Percentiles rank a stretch among this genome's conserved stretches.
These are phyloP conservation scores for Pleodorina starrii DNA, from an alignment of 139 green algal species.

Conservation along the genomic window DNA sequence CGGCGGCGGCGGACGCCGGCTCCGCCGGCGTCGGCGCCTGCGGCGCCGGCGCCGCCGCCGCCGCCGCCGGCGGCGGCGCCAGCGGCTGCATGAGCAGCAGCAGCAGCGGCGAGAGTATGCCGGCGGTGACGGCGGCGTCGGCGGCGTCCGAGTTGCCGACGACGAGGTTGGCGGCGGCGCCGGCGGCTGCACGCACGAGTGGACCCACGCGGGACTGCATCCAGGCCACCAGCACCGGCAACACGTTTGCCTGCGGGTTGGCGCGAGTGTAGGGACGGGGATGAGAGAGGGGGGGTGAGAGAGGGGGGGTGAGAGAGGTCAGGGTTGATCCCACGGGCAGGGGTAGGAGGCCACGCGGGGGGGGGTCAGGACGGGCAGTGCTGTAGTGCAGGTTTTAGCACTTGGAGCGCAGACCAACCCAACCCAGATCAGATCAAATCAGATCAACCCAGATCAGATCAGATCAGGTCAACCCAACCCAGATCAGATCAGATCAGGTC, in stretches of 20 bases:
- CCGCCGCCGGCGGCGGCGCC: background rate
- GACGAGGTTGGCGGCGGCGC: background rate
- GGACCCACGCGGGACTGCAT: background rate
- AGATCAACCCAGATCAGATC: no score
- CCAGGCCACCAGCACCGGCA: conserved; percentile 36
- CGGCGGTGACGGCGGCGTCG: background rate
- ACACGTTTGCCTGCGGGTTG: background rate
- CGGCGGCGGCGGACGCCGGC: background rate
- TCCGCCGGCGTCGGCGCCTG: background rate
- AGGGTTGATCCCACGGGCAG: no score
- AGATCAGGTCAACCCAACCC: no score
- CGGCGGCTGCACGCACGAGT: conserved; percentile 1
- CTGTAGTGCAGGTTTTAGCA: no score
- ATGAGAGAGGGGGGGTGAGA: no score
- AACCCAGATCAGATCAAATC: no score
- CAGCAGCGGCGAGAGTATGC: background rate
- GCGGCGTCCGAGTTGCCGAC: background rate
- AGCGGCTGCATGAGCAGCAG: conserved; percentile 16
- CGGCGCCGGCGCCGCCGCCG: background rate
- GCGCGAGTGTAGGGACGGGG: background rate
- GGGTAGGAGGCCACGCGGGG: no score
- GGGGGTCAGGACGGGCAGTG: no score
- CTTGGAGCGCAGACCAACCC: no score
- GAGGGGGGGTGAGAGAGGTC: no score
- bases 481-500: no score